Evolutionary conservation across 345 rosid genomes (phyloP).

Genomic region (Iberis pinnata): DNA sequence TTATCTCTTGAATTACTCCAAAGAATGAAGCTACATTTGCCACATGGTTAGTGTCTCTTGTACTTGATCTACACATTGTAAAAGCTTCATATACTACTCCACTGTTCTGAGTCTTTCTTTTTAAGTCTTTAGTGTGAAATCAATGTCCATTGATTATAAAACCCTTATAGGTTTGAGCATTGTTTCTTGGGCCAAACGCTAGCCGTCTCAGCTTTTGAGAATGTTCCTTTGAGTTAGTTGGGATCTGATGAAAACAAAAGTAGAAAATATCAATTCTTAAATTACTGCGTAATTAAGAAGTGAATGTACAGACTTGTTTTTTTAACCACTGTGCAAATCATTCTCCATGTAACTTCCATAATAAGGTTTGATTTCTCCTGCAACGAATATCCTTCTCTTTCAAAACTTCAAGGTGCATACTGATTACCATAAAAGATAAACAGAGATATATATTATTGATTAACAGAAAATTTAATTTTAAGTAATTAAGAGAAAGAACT

Average conservation of each 20-base stretch:
- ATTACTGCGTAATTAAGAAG: too few relatives aligned
- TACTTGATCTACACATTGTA: neutral
- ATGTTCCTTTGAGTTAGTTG: neutral
- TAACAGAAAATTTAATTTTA: too few relatives aligned
- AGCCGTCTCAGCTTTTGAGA: neutral
- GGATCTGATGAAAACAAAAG: neutral
- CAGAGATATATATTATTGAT: too few relatives aligned
- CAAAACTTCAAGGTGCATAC: neutral
- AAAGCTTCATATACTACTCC: neutral
- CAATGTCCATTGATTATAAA: neutral
- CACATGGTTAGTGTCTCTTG: neutral
- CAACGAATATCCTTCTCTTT: neutral
- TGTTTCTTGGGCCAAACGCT: neutral
- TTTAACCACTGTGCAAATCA: neutral
- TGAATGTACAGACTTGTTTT: neutral
- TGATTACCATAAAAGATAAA: too few relatives aligned
- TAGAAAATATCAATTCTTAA: too few relatives aligned
- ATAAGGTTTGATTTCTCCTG: neutral
- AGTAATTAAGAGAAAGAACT: neutral
- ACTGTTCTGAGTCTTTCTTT: neutral
- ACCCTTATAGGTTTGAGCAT: neutral
- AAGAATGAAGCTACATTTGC: neutral
- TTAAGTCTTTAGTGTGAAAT: neutral
- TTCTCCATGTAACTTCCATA: slow-evolving; percentile 11
- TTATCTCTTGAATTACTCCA: neutral